Evolutionary conservation across 2,329 filamentous ascomycete genomes (phyloP).

Genomic region (Alternaria angustiovoidea): DNA sequence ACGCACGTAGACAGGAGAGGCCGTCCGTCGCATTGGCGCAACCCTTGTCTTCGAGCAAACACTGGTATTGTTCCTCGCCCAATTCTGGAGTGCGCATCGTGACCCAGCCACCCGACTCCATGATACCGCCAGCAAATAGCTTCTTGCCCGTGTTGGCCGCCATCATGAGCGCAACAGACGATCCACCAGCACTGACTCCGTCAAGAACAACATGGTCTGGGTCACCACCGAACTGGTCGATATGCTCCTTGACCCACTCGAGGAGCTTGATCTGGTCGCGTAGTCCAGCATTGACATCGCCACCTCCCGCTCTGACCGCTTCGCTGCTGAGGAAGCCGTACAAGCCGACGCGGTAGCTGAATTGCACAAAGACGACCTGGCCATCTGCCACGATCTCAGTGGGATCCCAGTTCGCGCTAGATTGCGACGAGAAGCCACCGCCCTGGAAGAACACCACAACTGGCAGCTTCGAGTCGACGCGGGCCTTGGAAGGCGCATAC

Average conservation of each 20-base stretch:
- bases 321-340: constrained; percentile 74
- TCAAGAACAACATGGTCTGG: constrained; percentile 72
- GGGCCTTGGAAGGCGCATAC: constrained; percentile 66
- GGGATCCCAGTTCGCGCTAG: constrained; percentile 64
- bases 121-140: constrained; percentile 62
- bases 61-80: constrained; percentile 62
- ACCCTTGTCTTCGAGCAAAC: constrained; percentile 58
- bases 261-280: constrained; percentile 74
- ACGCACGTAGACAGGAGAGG: constrained; percentile 59
- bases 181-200: constrained; percentile 72
- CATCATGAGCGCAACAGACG: constrained; percentile 36
- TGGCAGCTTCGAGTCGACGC: constrained; percentile 63
- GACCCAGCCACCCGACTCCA: constrained; percentile 63
- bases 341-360: constrained; percentile 79
- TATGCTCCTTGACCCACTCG: constrained; percentile 73
- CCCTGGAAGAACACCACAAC: constrained; percentile 68
- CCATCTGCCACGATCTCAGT: constrained; percentile 67
- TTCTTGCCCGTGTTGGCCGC: constrained; percentile 52
- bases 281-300: constrained; percentile 72
- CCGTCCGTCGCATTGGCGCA: constrained; percentile 53
- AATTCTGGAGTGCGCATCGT: constrained; percentile 58
- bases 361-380: constrained; percentile 72
- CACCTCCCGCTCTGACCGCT: constrained; percentile 57
- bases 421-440: constrained; percentile 58
- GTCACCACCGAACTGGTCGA: constrained; percentile 72